Evolutionary conservation across 306 rosid genomes (phyloP).

Genomic region (Quercus bicolor): DNA sequence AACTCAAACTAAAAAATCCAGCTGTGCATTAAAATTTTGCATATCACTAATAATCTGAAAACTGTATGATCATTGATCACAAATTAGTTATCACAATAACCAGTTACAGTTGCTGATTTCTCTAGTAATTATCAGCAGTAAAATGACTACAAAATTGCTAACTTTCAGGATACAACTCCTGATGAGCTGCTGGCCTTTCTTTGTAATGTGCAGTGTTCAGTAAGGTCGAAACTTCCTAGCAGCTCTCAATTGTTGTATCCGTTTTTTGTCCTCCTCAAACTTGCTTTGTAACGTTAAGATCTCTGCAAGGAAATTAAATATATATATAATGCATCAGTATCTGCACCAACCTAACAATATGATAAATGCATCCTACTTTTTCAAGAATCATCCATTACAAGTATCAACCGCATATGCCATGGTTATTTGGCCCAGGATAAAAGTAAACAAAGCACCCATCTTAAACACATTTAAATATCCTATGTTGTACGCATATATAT

Average conservation of each 20-base stretch:
- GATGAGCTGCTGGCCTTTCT: background rate
- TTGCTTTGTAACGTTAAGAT: slow-evolving; percentile 77
- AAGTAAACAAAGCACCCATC: background rate
- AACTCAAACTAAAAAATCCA: no score
- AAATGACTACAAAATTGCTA: background rate
- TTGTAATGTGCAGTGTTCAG: slow-evolving; percentile 22
- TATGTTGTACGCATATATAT: background rate
- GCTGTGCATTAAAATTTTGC: no score
- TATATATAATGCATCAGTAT: slow-evolving; percentile 16
- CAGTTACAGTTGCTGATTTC: no score
- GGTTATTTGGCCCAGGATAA: background rate
- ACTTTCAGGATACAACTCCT: background rate
- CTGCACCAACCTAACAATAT: background rate
- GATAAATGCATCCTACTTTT: background rate
- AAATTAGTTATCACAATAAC: no score
- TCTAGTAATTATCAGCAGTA: background rate
- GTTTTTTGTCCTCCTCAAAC: slow-evolving; percentile 75
- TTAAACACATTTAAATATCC: background rate
- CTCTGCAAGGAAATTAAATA: slow-evolving; percentile 52
- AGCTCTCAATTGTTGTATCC: slow-evolving; percentile 81
- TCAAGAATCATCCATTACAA: background rate
- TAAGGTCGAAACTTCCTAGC: slow-evolving; percentile 87
- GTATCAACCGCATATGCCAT: background rate
- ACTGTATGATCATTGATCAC: no score
- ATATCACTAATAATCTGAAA: no score